Evolutionary conservation across 768 basidiomycete genomes (phyloP), one percentile per base, ranked within the genome.

Genomic region (Phanerochaete carnosa): DNA sequence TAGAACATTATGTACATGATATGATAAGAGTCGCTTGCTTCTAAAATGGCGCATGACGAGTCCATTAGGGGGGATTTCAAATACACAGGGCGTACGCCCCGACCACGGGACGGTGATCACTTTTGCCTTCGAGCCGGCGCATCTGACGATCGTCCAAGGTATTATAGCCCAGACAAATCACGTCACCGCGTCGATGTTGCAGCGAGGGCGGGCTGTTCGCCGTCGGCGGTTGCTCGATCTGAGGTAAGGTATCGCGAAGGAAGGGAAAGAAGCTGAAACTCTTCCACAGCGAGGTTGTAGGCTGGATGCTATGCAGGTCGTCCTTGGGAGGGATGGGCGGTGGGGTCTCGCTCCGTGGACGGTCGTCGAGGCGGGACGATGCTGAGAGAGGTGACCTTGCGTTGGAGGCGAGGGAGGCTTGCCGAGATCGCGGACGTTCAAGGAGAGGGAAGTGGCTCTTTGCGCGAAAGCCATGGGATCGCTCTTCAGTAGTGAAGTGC

Each of bases 101-200:
- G 62, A 92, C 84, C n/a, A 94, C 92, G 0, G 92, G 92, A 37
- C 92, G 76, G 69, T 95, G 92, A 71, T 95, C 92, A 64, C 88
- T 90, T 45, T 88, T 80, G 16, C 89, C 92, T 70, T 90, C 88
- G 57, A 95, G 71, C 59, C 81, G 78, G 43, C 84, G 79, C 88
- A 95, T 94, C 7, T 77, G 83, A 30, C 79, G 77, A 69, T 95
- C 91, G 62, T 89, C 85, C 22, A 94, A 78, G 15, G 88, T 90
- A 63, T 82, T 74, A 68, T 95, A 95, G 45, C 75, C 74, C 2
- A 94, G 70, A 67, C 90, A 92, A 7, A 86, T 73, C 2, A 95
- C 79, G 49, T 94, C 90, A 2, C 93, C 93, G 64, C 77, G 84
- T 35, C 75, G 68, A 45, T 78, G 82, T 0, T 45, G 55, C 2